Evolutionary conservation across 495 filamentous ascomycete species (phyloP).

Genomic region (Xylaria grammica): DNA sequence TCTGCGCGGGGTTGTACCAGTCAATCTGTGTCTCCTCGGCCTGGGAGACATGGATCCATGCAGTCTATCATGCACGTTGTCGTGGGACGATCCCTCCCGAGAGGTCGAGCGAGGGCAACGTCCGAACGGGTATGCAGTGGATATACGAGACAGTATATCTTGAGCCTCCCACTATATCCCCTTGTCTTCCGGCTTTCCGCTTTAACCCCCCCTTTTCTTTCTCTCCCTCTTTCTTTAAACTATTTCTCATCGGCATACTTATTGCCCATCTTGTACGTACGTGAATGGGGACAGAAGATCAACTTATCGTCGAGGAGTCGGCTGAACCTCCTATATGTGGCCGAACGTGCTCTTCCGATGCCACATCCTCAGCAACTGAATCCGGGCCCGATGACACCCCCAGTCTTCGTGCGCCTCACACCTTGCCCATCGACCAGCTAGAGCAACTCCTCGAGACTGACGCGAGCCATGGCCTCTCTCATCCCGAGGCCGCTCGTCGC

Average conservation of each 20-base stretch:
- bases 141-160: conserved; percentile 17
- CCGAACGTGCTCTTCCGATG: conserved; percentile 34
- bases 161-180: conserved; percentile 22
- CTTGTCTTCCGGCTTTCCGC: conserved; percentile 7
- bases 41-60: conserved; percentile 9
- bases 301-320: conserved; percentile 53
- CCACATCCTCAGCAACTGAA: conserved; percentile 26
- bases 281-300: conserved; percentile 57
- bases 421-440: conserved; percentile 29
- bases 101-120: neutral
- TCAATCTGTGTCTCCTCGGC: neutral
- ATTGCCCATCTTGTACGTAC: conserved; percentile 26
- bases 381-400: conserved; percentile 14
- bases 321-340: conserved; percentile 58
- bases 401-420: conserved; percentile 28
- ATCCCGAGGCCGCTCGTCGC: conserved; percentile 47
- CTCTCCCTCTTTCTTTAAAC: conserved; percentile 15
- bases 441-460: conserved; percentile 31
- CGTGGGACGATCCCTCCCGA: conserved; percentile 20
- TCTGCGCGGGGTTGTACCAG: conserved; percentile 21
- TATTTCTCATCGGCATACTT: conserved; percentile 17
- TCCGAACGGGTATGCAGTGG: conserved; percentile 3
- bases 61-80: conserved; percentile 15
- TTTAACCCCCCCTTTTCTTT: conserved; percentile 14
- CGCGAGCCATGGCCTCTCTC: conserved; percentile 46